phyloP scores from a whole-genome alignment of 139 green algal genomes.

The Picochlorum costavermella region DNA sequence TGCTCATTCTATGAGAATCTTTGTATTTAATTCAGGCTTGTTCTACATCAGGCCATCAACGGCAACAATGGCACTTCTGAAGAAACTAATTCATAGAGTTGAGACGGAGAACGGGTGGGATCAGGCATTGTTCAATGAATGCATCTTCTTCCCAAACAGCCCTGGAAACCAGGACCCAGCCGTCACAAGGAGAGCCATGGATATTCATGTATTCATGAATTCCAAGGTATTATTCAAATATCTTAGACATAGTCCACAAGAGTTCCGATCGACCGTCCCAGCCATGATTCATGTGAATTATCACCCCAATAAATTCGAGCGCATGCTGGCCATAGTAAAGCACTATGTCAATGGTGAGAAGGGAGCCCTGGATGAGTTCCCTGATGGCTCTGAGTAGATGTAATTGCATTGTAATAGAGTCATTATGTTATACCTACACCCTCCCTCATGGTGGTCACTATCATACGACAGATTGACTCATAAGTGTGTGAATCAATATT shows the following conservation, averaged over 20 bases:
- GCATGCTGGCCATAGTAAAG: constrained; percentile 40
- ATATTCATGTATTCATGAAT: constrained; percentile 50
- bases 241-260: constrained; percentile 12
- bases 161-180: constrained; percentile 28
- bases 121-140: constrained; percentile 58
- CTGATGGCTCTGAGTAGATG: constrained; percentile 29
- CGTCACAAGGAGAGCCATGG: constrained; percentile 36
- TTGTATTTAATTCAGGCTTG: constrained; percentile 65
- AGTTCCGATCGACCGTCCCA: constrained; percentile 2
- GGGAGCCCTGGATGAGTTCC: constrained; percentile 50
- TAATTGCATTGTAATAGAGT: too few species aligned
- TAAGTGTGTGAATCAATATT: too few species aligned
- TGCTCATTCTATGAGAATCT: constrained; percentile 71
- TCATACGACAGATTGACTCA: too few species aligned
- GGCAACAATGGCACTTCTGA: constrained; percentile 43
- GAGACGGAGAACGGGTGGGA: constrained; percentile 49
- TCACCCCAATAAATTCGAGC: constrained; percentile 63
- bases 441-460: too few species aligned
- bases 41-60: constrained; percentile 56
- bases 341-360: constrained; percentile 43
- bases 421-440: too few species aligned
- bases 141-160: constrained; percentile 49
- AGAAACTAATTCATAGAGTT: constrained; percentile 42
- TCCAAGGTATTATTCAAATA: constrained; percentile 40
- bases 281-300: constrained; percentile 42